Evolutionary conservation across 2,329 filamentous ascomycete genomes (phyloP), one percentile per base, ranked within the genome.

Genomic region (Ilyonectria mors-panacis): DNA sequence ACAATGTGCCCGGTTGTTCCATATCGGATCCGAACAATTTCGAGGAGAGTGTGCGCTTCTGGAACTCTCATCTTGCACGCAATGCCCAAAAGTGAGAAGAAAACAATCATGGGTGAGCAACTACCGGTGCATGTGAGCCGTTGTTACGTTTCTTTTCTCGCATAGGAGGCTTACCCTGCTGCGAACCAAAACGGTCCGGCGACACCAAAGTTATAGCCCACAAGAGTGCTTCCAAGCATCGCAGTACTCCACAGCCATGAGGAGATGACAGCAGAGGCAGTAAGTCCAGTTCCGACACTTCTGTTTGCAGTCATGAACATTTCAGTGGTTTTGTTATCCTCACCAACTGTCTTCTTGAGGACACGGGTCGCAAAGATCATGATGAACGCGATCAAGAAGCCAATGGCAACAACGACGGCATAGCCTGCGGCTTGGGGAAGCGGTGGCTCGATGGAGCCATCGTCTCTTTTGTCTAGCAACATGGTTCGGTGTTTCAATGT

Each of bases 161-260:
- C 1, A 19, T 2, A 4, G 2, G 0, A 21, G 3, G 44, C 67
- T 37, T 63, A 78, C 77, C 86, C 87, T 51, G 86, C 86, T 3
- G 86, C 86, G 65, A 86, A 89, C 87, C 86, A 89, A 61, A 89
- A 88, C 0, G 86, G 86, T 0, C 86, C 86, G 1, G 86, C 84
- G 2, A 88, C 79, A 0, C 87, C 87, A 70, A 86, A 87, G 56
- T 82, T 82, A 68, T 88, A 88, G 1, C 86, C 86, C 0, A 88
- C 85, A 3, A 87, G 78, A 0, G 81, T 81, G 10, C 84, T 84
- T 0, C 85, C 85, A 0, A 88, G 77, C 69, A 88, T 81, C 0
- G 86, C 85, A 0, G 85, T 88, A 23, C 83, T 85, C 84, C 85
- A 87, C 2, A 87, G 80, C 86, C 86, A 88, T 0, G 84, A 86